A percentile compares a stretch with the other conserved stretches of the same genome.
Evolutionary conservation across 768 basidiomycete genomes (phyloP).

Genomic region (Scleroderma citrinum): DNA sequence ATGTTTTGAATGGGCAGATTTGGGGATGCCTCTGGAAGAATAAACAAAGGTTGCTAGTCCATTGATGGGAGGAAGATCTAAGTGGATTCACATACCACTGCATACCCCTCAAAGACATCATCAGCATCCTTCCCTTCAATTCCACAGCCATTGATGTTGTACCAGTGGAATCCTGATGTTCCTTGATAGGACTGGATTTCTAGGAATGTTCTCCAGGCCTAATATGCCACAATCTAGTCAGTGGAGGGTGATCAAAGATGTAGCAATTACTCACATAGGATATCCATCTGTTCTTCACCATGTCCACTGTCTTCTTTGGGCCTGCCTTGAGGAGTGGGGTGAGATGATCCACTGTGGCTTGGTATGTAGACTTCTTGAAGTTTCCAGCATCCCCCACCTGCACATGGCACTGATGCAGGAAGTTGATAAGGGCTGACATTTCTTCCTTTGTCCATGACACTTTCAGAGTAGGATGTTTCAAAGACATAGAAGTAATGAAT

Average conservation of each 20-base stretch:
- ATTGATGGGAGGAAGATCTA: neutral
- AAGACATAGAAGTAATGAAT: too few species aligned
- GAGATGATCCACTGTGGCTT: too few species aligned
- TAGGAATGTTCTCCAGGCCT: neutral
- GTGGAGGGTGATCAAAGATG: neutral
- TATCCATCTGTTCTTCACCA: too few species aligned
- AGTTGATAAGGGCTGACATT: too few species aligned
- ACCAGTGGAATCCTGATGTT: neutral
- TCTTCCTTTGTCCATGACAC: too few species aligned
- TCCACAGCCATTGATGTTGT: neutral
- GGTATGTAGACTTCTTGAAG: too few species aligned
- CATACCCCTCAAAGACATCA: neutral
- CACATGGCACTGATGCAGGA: too few species aligned
- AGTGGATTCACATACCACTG: neutral
- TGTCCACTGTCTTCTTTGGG: too few species aligned
- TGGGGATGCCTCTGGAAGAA: neutral
- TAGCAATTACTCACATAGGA: too few species aligned
- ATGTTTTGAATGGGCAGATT: neutral
- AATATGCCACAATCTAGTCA: neutral
- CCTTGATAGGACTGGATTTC: neutral
- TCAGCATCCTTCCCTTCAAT: neutral
- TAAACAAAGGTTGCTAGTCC: neutral
- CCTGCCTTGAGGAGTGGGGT: too few species aligned
- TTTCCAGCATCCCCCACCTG: too few species aligned
- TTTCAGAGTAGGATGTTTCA: too few species aligned